phyloP scores from a whole-genome alignment of 495 filamentous ascomycete species.

The Immersiella caudata region DNA sequence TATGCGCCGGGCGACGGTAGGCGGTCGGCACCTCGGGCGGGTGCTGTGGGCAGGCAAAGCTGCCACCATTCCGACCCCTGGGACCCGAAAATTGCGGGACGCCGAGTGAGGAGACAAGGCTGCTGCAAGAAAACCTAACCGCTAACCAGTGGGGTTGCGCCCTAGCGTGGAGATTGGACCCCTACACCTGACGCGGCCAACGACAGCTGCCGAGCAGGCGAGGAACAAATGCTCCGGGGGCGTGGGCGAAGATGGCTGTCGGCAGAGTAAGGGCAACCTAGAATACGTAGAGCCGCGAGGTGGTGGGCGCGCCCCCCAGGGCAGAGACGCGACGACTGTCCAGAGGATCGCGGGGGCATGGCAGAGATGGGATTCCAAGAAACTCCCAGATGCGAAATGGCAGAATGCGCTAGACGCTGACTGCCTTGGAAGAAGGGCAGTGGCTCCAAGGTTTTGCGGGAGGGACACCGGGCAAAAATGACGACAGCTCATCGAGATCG shows the following conservation, averaged over 20 bases:
- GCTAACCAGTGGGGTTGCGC: too few species aligned
- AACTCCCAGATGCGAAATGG: not conserved
- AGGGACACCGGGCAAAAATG: conserved; percentile 16
- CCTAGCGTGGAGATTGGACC: conserved; percentile 1
- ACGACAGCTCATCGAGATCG: conserved; percentile 14
- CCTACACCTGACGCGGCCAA: not conserved
- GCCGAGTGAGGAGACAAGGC: not conserved
- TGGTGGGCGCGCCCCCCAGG: not conserved
- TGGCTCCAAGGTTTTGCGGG: not conserved
- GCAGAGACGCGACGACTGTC: too few species aligned
- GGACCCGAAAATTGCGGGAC: not conserved
- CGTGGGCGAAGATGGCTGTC: not conserved
- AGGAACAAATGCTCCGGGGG: conserved; percentile 24
- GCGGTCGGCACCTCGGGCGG: too few species aligned
- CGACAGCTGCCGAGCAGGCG: not conserved
- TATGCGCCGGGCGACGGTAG: too few species aligned
- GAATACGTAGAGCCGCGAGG: not conserved
- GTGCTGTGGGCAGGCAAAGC: too few species aligned
- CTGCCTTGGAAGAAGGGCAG: conserved; percentile 22
- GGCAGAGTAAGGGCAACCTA: not conserved
- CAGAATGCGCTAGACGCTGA: not conserved
- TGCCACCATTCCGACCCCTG: not conserved
- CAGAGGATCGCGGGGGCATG: too few species aligned
- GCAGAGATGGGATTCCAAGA: not conserved
- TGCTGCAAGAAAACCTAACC: too few species aligned